phyloP scores from a whole-genome alignment of 371 early-diverging fungal species.

The Mortierella sp. region DNA sequence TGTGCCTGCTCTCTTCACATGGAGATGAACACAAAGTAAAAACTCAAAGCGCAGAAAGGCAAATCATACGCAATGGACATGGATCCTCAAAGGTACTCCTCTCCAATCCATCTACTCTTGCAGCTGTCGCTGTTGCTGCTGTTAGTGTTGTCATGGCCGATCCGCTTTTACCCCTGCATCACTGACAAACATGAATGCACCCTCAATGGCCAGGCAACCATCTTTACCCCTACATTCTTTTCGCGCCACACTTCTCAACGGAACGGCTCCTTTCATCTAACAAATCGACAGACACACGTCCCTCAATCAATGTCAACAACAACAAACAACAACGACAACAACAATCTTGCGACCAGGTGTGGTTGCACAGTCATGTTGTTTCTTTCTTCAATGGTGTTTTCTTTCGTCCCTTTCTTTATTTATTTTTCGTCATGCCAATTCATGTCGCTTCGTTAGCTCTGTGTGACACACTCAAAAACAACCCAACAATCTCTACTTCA shows the following conservation, averaged over 20 bases:
- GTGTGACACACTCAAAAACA: background rate
- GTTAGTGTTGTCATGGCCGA: background rate
- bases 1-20: background rate
- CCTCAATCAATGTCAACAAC: background rate
- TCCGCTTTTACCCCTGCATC: background rate
- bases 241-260: too few relatives aligned
- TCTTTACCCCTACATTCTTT: background rate
- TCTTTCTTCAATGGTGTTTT: background rate
- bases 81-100: background rate
- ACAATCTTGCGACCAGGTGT: background rate
- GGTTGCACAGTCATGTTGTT: background rate
- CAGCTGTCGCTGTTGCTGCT: background rate
- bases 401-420: background rate
- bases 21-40: background rate
- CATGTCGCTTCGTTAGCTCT: background rate
- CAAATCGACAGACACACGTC: background rate
- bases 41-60: background rate
- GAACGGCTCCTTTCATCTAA: background rate
- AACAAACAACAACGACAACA: background rate
- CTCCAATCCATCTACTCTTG: background rate
- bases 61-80: background rate
- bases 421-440: background rate
- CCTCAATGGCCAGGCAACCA: background rate
- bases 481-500: background rate
- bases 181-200: background rate